Evolutionary conservation across 371 early-diverging fungal genomes (phyloP), one percentile per base, ranked within the genome.

Genomic region (Syncephalastrum sp.): DNA sequence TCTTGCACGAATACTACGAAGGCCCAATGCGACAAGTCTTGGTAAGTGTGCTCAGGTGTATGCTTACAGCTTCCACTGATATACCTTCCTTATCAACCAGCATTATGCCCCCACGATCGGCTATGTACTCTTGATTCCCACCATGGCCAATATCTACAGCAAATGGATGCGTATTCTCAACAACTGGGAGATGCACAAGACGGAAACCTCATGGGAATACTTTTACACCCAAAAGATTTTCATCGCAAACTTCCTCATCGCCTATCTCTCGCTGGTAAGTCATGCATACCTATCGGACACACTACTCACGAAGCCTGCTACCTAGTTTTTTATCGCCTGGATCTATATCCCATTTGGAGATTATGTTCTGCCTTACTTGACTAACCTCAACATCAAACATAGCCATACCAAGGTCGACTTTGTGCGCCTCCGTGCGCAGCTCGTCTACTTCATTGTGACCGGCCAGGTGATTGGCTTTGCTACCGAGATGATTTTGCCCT

Each of bases 141-240:
- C 79, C 25, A 82, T 92, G 58, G 82, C 85, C 23, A 70, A 72
- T 3, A 61, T 87, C 45, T 95, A 92, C 77, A 80, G 76, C 47
- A 60, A 71, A 16, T 74, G 90, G 54, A 84, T 93, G 5, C 61
- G 69, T 15, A 56, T 57, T 3, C 68, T 95, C 50, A 92, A 85
- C 49, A 79, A 90, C 24, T 87, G 85, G 69, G 96, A 95, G 67
- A 94, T 94, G 79, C 86, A 89, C 56, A 83, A 85, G 63, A 90
- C 91, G 4, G 85, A 85, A 42, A 72, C 87, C 1, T 75, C 87
- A 52, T 82, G 91, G 72, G 86, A 86, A 47, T 78, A 82, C 53
- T 80, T 84, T 55, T 78, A 88, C 42, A 84, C 91, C 14, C 84
- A 86, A 63, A 94, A 94, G 77, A 83, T 94, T 25, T 95, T 93